A percentile compares a stretch with the other conserved stretches of the same genome.
These are phyloP conservation scores for Exophiala lecanii-corni DNA, from an alignment of 2,329 filamentous ascomycete species.

Conservation along the genomic window DNA sequence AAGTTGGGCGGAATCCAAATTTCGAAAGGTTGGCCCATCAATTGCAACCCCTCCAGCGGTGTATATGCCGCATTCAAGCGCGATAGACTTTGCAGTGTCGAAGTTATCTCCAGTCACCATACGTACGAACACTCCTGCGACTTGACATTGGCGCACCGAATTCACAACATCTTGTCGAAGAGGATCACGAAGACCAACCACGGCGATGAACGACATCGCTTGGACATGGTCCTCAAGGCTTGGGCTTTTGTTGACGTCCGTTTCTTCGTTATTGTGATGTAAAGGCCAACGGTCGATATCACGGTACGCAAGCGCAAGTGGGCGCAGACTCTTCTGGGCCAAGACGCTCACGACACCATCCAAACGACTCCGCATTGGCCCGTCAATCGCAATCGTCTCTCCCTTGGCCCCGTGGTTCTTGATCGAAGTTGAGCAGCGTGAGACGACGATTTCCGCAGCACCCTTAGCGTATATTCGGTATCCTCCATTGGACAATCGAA, in stretches of 20 bases:
- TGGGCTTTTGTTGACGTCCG: constrained; percentile 61
- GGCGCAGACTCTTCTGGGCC: constrained; percentile 73
- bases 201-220: constrained; percentile 62
- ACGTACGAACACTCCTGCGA: constrained; percentile 71
- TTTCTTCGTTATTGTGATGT: constrained; percentile 50
- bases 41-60: constrained; percentile 65
- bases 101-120: constrained; percentile 86
- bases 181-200: constrained; percentile 79
- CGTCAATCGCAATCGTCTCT: constrained; percentile 45
- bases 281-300: constrained; percentile 86
- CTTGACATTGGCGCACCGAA: constrained; percentile 67
- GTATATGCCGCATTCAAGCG: constrained; percentile 71
- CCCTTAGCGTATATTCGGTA: constrained; percentile 56
- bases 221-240: constrained; percentile 62
- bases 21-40: constrained; percentile 74
- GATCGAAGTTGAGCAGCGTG: constrained; percentile 49
- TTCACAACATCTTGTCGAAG: constrained; percentile 68
- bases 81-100: constrained; percentile 72
- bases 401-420: constrained; percentile 56
- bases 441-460: constrained; percentile 48
- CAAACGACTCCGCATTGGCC: constrained; percentile 53
- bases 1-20: constrained; percentile 62
- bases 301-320: constrained; percentile 76
- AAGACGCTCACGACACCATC: constrained; percentile 69
- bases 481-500: constrained; percentile 51